Evolutionary conservation across 164 flowering plant species (phyloP).

Genomic region (Aristolochia contorta): DNA sequence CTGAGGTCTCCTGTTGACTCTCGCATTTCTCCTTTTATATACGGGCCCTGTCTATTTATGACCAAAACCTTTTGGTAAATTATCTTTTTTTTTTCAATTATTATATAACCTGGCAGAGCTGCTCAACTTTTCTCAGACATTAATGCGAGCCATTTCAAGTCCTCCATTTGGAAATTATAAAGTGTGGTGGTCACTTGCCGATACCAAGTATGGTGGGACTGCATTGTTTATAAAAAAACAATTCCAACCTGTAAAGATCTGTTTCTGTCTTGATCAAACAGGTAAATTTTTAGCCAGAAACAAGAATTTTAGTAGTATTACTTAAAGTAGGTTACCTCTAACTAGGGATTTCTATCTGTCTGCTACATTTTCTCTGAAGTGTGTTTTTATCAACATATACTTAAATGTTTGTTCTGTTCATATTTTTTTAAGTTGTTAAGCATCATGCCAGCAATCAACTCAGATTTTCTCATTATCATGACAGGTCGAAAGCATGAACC

Average conservation of each 20-base stretch:
- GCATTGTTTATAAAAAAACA: constrained; percentile 80
- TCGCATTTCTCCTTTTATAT: too few species aligned
- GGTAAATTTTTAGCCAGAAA: constrained; percentile 28
- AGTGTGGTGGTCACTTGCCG: constrained; percentile 97
- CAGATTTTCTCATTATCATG: constrained; percentile 3
- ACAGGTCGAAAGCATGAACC: constrained; percentile 77
- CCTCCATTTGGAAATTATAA: constrained; percentile 70
- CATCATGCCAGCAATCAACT: too few species aligned
- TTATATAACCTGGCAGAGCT: neutral
- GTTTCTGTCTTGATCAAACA: constrained; percentile 62
- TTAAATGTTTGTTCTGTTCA: too few species aligned
- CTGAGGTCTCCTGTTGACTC: too few species aligned
- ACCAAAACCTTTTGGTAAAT: too few species aligned
- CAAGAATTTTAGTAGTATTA: neutral
- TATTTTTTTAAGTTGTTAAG: too few species aligned
- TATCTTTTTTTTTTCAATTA: too few species aligned
- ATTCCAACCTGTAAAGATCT: constrained; percentile 58
- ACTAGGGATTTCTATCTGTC: neutral
- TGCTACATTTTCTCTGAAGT: neutral
- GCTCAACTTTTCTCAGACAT: constrained; percentile 36
- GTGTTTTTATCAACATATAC: too few species aligned
- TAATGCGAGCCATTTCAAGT: constrained; percentile 82
- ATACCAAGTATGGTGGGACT: constrained; percentile 92
- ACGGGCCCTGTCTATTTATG: too few species aligned
- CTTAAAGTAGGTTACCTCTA: neutral